phyloP scores from a whole-genome alignment of 139 green algal genomes.

The Astrephomene gubernaculifera region DNA sequence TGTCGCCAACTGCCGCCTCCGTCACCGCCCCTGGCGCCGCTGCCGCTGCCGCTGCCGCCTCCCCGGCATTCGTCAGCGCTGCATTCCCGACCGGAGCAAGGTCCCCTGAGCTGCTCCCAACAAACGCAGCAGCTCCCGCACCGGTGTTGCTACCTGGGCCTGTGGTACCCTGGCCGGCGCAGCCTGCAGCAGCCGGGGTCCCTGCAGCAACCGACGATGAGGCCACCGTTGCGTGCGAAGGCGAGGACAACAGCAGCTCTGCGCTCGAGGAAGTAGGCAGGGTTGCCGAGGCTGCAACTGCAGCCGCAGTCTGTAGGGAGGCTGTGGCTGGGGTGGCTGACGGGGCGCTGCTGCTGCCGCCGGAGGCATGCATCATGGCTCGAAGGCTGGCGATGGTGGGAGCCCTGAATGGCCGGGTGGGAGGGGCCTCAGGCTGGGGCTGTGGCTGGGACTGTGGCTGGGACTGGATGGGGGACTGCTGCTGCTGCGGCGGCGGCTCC shows the following conservation, averaged over 20 bases:
- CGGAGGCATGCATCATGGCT: background rate
- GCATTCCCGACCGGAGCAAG: background rate
- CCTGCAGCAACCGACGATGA: background rate
- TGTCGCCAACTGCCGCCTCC: background rate
- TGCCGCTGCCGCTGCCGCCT: background rate
- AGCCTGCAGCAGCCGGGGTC: background rate
- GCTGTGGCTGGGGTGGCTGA: no score
- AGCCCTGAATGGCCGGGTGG: background rate
- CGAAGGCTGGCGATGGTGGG: conserved; percentile 31
- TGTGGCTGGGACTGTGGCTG: background rate
- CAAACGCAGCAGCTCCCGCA: no score
- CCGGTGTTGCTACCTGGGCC: no score
- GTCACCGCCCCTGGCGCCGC: background rate
- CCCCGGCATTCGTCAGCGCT: background rate
- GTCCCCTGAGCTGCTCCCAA: no score
- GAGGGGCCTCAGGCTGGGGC: background rate
- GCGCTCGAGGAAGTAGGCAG: no score
- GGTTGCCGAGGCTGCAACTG: no score
- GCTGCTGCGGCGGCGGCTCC: background rate
- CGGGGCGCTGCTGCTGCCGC: background rate
- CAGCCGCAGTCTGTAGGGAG: no score
- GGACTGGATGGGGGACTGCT: background rate
- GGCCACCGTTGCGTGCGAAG: no score
- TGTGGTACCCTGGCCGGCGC: background rate
- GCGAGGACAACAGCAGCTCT: no score